phyloP scores from a whole-genome alignment of 2,329 filamentous ascomycete species.

The Ceratocystiopsis sp. region DNA sequence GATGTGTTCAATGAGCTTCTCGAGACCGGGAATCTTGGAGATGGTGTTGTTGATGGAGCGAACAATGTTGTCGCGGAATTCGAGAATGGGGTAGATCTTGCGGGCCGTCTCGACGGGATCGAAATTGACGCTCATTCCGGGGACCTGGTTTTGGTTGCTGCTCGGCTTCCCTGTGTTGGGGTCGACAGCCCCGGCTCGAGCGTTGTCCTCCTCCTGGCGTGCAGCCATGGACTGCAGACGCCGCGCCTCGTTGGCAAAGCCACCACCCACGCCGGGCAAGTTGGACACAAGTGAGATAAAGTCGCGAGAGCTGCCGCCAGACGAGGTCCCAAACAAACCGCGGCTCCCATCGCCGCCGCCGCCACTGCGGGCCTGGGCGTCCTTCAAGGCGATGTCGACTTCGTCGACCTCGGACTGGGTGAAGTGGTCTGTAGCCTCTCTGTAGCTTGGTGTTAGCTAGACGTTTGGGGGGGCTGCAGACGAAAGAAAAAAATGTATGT shows the following conservation, averaged over 20 bases:
- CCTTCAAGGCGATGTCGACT: slow-evolving; percentile 56
- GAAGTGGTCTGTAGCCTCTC: slow-evolving; percentile 66
- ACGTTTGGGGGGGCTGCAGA: slow-evolving; percentile 8
- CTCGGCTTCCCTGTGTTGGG: slow-evolving; percentile 10
- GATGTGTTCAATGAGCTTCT: slow-evolving; percentile 82
- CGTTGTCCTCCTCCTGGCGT: slow-evolving; percentile 45
- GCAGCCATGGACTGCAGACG: slow-evolving; percentile 43
- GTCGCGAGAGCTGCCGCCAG: slow-evolving; percentile 25
- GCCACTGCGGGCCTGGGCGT: slow-evolving; percentile 36
- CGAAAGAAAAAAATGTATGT: neutral
- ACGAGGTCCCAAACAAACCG: slow-evolving; percentile 19
- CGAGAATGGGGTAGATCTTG: slow-evolving; percentile 86
- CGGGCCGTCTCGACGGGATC: slow-evolving; percentile 60
- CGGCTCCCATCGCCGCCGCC: slow-evolving; percentile 15
- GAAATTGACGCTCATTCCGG: slow-evolving; percentile 58
- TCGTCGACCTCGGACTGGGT: slow-evolving; percentile 74
- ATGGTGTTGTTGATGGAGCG: slow-evolving; percentile 72
- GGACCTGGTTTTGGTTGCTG: slow-evolving; percentile 39
- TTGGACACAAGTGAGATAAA: slow-evolving; percentile 61
- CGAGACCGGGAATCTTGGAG: slow-evolving; percentile 80
- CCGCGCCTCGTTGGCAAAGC: slow-evolving; percentile 49
- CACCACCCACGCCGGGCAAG: slow-evolving; percentile 52
- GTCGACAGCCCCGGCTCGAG: slow-evolving; percentile 6
- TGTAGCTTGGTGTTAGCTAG: slow-evolving; percentile 2
- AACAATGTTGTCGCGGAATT: slow-evolving; percentile 88